Conservation (phyloP, 352 stramenopile genomes). For the Phytophthora melonis region DNA sequence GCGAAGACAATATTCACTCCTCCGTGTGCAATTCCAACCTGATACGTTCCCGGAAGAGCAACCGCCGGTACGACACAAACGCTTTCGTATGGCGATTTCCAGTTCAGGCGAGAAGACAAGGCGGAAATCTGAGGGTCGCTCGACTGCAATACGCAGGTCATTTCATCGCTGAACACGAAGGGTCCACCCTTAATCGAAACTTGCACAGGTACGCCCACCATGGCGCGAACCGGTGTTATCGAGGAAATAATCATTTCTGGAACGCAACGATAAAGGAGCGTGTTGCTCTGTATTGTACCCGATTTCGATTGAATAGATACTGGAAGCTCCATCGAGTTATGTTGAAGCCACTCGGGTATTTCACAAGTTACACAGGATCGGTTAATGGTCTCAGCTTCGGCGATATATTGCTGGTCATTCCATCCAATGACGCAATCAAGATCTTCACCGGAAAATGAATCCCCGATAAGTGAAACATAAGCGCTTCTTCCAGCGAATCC, state of each 20-base stretch:
- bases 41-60: conserved; percentile 20
- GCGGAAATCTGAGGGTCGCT: not conserved
- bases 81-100: conserved; percentile 44
- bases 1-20: conserved; percentile 25
- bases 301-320: conserved; percentile 38
- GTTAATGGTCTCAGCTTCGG: conserved; percentile 33
- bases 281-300: conserved; percentile 40
- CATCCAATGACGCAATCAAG: conserved; percentile 55
- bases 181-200: conserved; percentile 37
- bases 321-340: conserved; percentile 36
- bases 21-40: conserved; percentile 40
- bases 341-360: conserved; percentile 29
- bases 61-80: conserved; percentile 27
- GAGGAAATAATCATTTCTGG: conserved; percentile 29
- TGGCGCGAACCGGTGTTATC: conserved; percentile 29
- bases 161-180: conserved; percentile 33
- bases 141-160: conserved; percentile 31
- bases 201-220: conserved; percentile 15
- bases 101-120: conserved; percentile 21
- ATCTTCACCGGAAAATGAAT: conserved; percentile 14
- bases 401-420: conserved; percentile 25
- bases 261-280: conserved; percentile 49
- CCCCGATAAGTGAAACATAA: conserved; percentile 34
- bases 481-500: conserved; percentile 29
- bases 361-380: conserved; percentile 36